Conservation (phyloP, 345 rosid species). For the Carallia pectinifolia region DNA sequence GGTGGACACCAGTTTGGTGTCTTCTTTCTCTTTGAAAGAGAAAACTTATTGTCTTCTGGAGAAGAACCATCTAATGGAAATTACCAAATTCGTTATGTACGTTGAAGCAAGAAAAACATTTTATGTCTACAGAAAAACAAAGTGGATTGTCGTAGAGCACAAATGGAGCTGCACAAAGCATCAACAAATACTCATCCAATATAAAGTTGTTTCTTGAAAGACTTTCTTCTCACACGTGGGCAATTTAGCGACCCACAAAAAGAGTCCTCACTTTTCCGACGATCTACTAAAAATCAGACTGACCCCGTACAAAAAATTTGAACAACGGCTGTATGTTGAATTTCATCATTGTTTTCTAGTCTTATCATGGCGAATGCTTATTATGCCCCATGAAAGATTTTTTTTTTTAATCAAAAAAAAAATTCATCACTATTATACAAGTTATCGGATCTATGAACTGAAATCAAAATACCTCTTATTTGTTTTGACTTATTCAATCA, state of each 20-base stretch:
- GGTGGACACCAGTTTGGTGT: too few relatives aligned
- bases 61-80: conserved; percentile 11
- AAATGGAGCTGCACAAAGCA: not conserved
- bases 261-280: not conserved
- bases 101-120: not conserved
- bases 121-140: not conserved
- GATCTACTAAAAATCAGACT: too few relatives aligned
- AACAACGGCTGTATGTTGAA: too few relatives aligned
- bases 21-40: too few relatives aligned
- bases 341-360: not conserved
- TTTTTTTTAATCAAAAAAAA: too few relatives aligned
- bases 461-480: too few relatives aligned
- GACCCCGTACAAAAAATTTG: too few relatives aligned
- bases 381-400: not conserved
- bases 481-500: too few relatives aligned
- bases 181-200: too few relatives aligned
- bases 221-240: not conserved
- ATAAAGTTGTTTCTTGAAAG: not conserved
- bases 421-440: too few relatives aligned
- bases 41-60: not conserved
- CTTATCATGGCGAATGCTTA: not conserved
- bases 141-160: not conserved
- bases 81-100: conserved; percentile 23
- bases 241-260: not conserved
- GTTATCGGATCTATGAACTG: too few relatives aligned